phyloP scores from a whole-genome alignment of 352 stramenopile species.

The Globisporangium spiculum region DNA sequence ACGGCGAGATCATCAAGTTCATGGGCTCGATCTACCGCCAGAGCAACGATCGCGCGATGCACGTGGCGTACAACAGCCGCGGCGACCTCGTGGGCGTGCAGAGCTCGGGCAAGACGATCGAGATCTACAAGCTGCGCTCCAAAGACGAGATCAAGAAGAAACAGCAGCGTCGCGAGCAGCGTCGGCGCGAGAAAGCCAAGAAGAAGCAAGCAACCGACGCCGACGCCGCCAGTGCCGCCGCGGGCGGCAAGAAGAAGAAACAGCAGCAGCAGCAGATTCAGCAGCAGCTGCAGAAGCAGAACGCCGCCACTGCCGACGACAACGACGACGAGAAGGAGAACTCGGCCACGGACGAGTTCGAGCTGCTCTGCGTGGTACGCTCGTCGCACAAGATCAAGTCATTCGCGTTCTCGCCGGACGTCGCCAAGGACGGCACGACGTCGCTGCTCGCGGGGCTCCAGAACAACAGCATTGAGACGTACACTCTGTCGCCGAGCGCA shows the following conservation, averaged over 20 bases:
- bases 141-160: constrained; percentile 91
- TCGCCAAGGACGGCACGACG: constrained; percentile 77
- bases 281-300: constrained; percentile 26
- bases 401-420: constrained; percentile 82
- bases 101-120: constrained; percentile 86
- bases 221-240: constrained; percentile 14
- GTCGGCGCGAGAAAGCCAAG: constrained; percentile 84
- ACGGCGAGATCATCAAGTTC: constrained; percentile 46
- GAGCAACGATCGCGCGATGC: constrained; percentile 68
- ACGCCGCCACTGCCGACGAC: constrained; percentile 15
- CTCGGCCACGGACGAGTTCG: constrained; percentile 78
- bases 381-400: constrained; percentile 86
- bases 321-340: constrained; percentile 58
- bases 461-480: constrained; percentile 92
- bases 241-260: constrained; percentile 22
- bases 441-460: constrained; percentile 86
- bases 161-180: constrained; percentile 85
- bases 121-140: constrained; percentile 88
- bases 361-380: constrained; percentile 84
- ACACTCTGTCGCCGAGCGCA: constrained; percentile 58
- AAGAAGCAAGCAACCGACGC: constrained; percentile 57
- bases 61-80: constrained; percentile 54
- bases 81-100: constrained; percentile 75
- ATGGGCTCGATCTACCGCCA: constrained; percentile 72
- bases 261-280: constrained; percentile 32